Percentiles rank a stretch among this genome's conserved stretches.
Conservation (phyloP, 169 alveolate genomes). For the Plasmodium ovale region DNA sequence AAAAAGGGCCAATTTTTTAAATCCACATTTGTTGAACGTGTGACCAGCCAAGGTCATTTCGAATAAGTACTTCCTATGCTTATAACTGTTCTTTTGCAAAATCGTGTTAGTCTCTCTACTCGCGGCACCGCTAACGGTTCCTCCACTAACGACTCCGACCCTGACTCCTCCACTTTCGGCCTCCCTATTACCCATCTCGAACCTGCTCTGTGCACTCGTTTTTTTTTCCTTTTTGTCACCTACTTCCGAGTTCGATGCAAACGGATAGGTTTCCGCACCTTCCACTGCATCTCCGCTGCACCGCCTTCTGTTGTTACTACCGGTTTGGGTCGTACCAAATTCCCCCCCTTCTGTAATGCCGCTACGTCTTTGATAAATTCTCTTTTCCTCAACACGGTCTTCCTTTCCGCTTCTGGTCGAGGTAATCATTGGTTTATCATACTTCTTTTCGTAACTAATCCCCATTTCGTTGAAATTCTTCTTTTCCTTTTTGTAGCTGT, state of each 20-base stretch:
- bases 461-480: background rate
- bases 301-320: too few relatives aligned
- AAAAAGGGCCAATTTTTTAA: conserved; percentile 79
- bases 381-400: too few relatives aligned
- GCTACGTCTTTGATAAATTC: too few relatives aligned
- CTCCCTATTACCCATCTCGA: background rate
- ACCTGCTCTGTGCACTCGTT: background rate
- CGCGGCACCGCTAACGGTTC: background rate
- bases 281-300: too few relatives aligned
- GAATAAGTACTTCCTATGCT: conserved; percentile 65
- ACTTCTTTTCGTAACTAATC: background rate
- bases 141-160: too few relatives aligned
- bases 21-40: conserved; percentile 81
- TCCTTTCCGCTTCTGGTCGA: too few relatives aligned
- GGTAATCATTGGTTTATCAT: conserved; percentile 2
- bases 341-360: too few relatives aligned
- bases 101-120: background rate
- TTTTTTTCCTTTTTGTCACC: too few relatives aligned
- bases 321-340: too few relatives aligned
- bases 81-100: conserved; percentile 13
- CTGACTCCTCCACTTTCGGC: background rate
- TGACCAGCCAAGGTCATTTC: conserved; percentile 82
- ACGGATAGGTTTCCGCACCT: too few relatives aligned
- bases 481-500: conserved; percentile 48
- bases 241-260: too few relatives aligned